Evolutionary conservation across 1,284 basidiomycete species (phyloP).

Genomic region (Irpex lacteus): DNA sequence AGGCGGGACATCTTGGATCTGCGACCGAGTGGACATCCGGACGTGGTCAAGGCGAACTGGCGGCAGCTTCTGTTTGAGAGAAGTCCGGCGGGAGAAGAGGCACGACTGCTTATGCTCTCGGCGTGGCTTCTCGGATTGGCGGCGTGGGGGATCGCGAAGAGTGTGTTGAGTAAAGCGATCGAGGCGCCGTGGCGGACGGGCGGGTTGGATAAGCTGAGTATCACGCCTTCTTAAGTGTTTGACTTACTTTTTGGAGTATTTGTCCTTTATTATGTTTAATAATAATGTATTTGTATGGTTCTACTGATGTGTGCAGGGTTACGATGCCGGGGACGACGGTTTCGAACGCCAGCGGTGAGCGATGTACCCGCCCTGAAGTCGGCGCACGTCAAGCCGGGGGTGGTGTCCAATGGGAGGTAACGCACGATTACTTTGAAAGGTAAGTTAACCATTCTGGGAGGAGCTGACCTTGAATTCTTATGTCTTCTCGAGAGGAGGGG

Average conservation of each 20-base stretch:
- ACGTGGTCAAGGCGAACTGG: slow-evolving; percentile 30
- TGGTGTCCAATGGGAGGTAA: background rate
- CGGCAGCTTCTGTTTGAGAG: slow-evolving; percentile 49
- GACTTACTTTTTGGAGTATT: background rate
- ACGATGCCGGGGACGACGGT: too few relatives aligned
- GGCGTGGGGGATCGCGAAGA: slow-evolving; percentile 46
- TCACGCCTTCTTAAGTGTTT: background rate
- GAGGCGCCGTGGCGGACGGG: background rate
- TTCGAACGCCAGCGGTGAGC: too few relatives aligned
- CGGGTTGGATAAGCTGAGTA: background rate
- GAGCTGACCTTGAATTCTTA: background rate
- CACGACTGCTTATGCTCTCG: slow-evolving; percentile 58
- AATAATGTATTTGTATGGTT: background rate
- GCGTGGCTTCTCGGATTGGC: slow-evolving; percentile 52
- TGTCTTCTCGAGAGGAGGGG: too few relatives aligned
- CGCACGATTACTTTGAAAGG: background rate
- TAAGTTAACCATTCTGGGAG: background rate
- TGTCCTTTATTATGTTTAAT: background rate
- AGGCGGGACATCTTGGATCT: slow-evolving; percentile 43
- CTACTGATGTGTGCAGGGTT: too few relatives aligned
- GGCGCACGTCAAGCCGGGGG: too few relatives aligned
- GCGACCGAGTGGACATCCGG: slow-evolving; percentile 41
- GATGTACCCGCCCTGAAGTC: too few relatives aligned
- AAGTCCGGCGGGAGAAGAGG: slow-evolving; percentile 66
- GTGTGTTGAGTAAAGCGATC: slow-evolving; percentile 4